phyloP scores from a whole-genome alignment of 305 asterid genomes.

The Rubia peregrina region DNA sequence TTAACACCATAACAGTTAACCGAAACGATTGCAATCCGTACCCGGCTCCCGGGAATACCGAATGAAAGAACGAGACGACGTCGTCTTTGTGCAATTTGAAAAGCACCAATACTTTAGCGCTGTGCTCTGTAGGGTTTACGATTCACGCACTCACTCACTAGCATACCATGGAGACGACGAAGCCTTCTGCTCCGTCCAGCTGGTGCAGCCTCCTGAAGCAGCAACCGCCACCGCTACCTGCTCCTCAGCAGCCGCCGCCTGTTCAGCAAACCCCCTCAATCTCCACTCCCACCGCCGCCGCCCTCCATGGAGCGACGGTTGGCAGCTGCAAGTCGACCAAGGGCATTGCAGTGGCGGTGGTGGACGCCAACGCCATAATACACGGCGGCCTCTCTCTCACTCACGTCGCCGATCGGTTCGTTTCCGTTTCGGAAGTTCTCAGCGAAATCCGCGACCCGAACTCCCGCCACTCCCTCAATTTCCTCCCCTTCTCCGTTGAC shows the following conservation, averaged over 20 bases:
- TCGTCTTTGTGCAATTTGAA: neutral
- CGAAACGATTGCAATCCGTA: no score
- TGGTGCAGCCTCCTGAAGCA: slow-evolving; percentile 65
- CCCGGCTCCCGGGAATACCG: no score
- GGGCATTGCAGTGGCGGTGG: slow-evolving; percentile 84
- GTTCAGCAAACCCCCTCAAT: neutral
- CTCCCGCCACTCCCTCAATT: slow-evolving; percentile 77
- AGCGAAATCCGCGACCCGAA: slow-evolving; percentile 77
- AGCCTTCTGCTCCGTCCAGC: slow-evolving; percentile 33
- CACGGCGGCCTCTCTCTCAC: slow-evolving; percentile 64
- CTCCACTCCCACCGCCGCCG: slow-evolving; percentile 13
- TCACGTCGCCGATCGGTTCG: slow-evolving; percentile 70
- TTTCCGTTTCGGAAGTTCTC: slow-evolving; percentile 75
- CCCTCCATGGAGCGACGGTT: slow-evolving; percentile 28
- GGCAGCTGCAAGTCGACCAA: slow-evolving; percentile 69
- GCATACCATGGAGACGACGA: slow-evolving; percentile 46
- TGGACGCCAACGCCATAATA: slow-evolving; percentile 92
- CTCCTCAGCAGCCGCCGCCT: slow-evolving; percentile 1
- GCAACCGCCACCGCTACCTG: slow-evolving; percentile 8
- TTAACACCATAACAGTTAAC: no score
- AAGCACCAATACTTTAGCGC: neutral
- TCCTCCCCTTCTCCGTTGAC: slow-evolving; percentile 74
- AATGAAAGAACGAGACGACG: no score
- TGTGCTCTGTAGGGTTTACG: slow-evolving; percentile 32
- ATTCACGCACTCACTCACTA: neutral